These are phyloP conservation scores for Globisporangium cylindrosporum DNA, from an alignment of 352 stramenopile species.

Conservation along the genomic window DNA sequence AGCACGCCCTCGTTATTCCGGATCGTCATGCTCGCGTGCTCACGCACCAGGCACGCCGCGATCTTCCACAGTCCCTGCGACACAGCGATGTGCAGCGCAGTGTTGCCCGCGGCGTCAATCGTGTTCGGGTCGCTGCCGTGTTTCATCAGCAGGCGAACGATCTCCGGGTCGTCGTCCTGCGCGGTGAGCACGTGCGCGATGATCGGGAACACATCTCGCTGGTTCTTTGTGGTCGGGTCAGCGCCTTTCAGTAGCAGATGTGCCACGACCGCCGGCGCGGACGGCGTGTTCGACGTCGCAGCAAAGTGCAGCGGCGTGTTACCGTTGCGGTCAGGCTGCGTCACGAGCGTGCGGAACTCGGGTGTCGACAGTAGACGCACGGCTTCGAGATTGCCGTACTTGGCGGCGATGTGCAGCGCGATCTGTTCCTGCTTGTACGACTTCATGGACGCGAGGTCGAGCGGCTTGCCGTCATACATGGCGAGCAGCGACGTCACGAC, in stretches of 20 bases:
- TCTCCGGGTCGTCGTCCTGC: constrained; percentile 64
- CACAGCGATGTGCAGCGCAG: constrained; percentile 75
- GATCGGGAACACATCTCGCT: constrained; percentile 72
- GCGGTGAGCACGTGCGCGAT: constrained; percentile 72
- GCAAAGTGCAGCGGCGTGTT: constrained; percentile 85
- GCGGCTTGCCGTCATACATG: constrained; percentile 76
- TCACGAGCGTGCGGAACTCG: constrained; percentile 60
- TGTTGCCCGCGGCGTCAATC: constrained; percentile 64
- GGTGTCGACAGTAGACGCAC: constrained; percentile 46
- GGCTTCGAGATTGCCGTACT: constrained; percentile 69
- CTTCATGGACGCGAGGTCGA: constrained; percentile 60
- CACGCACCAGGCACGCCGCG: constrained; percentile 55
- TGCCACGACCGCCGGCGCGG: constrained; percentile 52
- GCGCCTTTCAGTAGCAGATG: constrained; percentile 54
- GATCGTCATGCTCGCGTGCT: constrained; percentile 68
- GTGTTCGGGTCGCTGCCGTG: constrained; percentile 78
- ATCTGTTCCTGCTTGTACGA: constrained; percentile 77
- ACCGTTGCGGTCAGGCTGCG: constrained; percentile 65
- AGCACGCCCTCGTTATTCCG: constrained; percentile 71
- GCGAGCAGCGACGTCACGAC: constrained; percentile 69
- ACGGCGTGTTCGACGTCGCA: constrained; percentile 48
- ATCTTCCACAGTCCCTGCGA: constrained; percentile 77
- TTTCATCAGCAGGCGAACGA: constrained; percentile 72
- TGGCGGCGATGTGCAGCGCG: constrained; percentile 78
- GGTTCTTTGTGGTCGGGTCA: constrained; percentile 68